Base-by-base conservation (phyloP, 1,284 basidiomycete genomes). In the Grifola frondosa region DNA sequence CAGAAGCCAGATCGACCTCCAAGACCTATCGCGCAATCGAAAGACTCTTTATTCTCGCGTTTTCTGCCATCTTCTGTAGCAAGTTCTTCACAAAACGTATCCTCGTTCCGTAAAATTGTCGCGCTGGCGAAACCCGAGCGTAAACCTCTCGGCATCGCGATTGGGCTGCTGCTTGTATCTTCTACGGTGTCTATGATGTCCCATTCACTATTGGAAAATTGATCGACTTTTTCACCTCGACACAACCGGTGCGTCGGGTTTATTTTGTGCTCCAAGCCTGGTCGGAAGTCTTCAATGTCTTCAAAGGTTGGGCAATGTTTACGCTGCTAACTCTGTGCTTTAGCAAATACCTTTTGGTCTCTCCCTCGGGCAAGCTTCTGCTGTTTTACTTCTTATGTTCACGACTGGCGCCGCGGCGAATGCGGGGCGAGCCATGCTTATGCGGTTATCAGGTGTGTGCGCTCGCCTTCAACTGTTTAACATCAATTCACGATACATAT, bases 181-280 rank as follows among this genome's bases (percentile, higher is more conserved):
- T 86, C 84, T 4, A 66, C 78, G 3, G 91, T 99, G 11, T 90
- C 92, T 8, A 89, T 98, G 81, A 87, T 48, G 79, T 97, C 9
- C 94, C 94, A 0, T 80, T 96, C 56, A 91, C 91, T 1, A 85
- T 96, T 54, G 94, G 93, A 19, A 89, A 84, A 62, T 74, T 97
- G 37, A 96, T 97, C 49, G 93, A 96, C 66, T 93, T 89, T 65
- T 97, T 95, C 66, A 85, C 91, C 1, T 68, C 81, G 11, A 49
- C 74, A 3, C 75, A 77, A 57, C 81, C 84, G 24, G 89, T 91
- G 59, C 56, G 84, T 73, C 30, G 20, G 6, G 21, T 15, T n/a
- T 7, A n/a, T 20, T 30, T 13, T 21, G 40, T 34, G 40, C 8
- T n/a, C n/a, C n/a, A n/a, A n/a, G n/a, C n/a, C n/a, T n/a, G n/a